Evolutionary conservation across 2,329 filamentous ascomycete genomes (phyloP).

Genomic region (Cadophora luteo-olivacea): DNA sequence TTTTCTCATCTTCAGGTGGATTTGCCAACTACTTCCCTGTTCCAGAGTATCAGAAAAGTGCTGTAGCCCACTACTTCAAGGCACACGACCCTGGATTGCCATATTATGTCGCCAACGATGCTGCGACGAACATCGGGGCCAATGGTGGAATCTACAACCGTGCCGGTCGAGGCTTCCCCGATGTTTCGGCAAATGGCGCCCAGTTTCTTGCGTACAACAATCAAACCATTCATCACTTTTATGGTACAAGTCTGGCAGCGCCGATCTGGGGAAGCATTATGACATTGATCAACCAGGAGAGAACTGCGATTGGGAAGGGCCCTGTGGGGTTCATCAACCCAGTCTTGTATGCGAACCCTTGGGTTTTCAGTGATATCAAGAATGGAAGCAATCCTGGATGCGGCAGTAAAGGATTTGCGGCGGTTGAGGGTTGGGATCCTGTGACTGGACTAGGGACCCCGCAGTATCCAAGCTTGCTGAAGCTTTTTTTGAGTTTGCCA

Average conservation of each 20-base stretch:
- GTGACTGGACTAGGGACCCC: constrained; percentile 45
- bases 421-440: constrained; percentile 45
- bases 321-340: constrained; percentile 51
- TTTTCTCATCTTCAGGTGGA: constrained; percentile 80
- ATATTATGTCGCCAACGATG: constrained; percentile 31
- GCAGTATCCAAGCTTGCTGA: constrained; percentile 35
- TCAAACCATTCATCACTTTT: constrained; percentile 50
- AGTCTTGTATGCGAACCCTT: constrained; percentile 37
- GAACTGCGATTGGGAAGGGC: constrained; percentile 44
- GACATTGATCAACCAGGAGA: constrained; percentile 51
- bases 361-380: constrained; percentile 45
- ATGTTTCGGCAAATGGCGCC: constrained; percentile 53
- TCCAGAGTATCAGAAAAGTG: constrained; percentile 54
- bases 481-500: constrained; percentile 35
- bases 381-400: constrained; percentile 45
- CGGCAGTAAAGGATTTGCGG: constrained; percentile 43
- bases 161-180: constrained; percentile 55
- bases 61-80: constrained; percentile 38
- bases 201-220: constrained; percentile 49
- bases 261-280: constrained; percentile 51
- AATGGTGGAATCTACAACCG: constrained; percentile 49
- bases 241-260: constrained; percentile 56
- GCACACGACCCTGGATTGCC: constrained; percentile 37
- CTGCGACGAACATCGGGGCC: constrained; percentile 15
- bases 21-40: constrained; percentile 64